Base-by-base conservation (phyloP, 2,329 filamentous ascomycete species). In the Aureobasidium sp. region DNA sequence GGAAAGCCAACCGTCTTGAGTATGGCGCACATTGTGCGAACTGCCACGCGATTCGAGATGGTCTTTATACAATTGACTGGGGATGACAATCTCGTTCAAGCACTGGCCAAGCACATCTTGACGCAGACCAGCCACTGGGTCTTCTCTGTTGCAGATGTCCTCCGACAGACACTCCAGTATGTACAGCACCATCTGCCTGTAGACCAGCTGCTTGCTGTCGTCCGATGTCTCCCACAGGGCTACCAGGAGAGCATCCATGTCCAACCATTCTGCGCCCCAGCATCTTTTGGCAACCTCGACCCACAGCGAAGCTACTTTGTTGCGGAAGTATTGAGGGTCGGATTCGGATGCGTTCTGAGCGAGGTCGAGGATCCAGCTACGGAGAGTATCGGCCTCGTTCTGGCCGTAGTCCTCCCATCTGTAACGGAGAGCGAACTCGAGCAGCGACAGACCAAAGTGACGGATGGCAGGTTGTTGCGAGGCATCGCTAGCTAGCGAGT, bases 261-360 rank as follows among this genome's bases (percentile, higher is more conserved):
- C 86, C 78, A 88, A 85, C 94, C 95, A 99, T 63, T 94, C 88
- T n/a, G 82, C 90, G 38, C 68, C 71, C 94, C 94, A 99, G 70
- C 85, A 89, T 68, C 93, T 84, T 77, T 97, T 97, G 42, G 92
- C 91, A 57, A 96, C 80, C 73, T 97, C 94, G 8, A 92, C 89
- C 94, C 94, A 99, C 63, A 99, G 77, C 74, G 95, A 88, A 29
- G 90, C 90, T 35, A 94, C 87, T 77, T 99, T 99, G 79, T 95
- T 97, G 67, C 93, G 83, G 65, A 96, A 78, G 71, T 92, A 99
- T 33, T 82, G 74, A 2, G 90, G 89, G 70, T 97, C 93, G 21
- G 85, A 81, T 47, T 81, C 81, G 5, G 83, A 79, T 45, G 95
- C 79, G 63, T 82, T 81, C 68, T 88, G 84, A 13, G 90, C 89